Base-by-base conservation (phyloP, 768 basidiomycete genomes). In the Dendrothele bispora region DNA sequence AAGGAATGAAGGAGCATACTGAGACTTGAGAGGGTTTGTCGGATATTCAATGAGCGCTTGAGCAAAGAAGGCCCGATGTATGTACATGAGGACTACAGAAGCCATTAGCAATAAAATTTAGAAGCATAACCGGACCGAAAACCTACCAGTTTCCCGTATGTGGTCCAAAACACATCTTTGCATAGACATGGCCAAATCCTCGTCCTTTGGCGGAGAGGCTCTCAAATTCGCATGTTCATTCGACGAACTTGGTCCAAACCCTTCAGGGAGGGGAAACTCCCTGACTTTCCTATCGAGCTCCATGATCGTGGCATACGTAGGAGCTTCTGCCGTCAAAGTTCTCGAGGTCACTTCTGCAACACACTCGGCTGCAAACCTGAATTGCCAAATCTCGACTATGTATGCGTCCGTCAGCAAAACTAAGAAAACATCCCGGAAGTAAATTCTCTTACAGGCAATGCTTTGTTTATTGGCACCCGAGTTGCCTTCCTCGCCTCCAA, bases 21-120 rank as follows among this genome's bases (percentile, higher is more conserved):
- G 61, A 52, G 82, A 84, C 61, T 82, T 80, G 34, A 87, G 69
- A 0, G 86, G 85, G 60, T 87, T 84, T 22, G 65, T 62, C 0
- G 86, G 84, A 29, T 81, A 74, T 48, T 87, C 83, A 21, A 83
- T 79, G 53, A 87, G 78, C 3, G 85, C 85, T 56, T 83, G 82
- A 1, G 85, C 84, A 50, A 87, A 86, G 69, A 84, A 88, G 48
- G 74, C 74, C 21, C 84, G 74, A 55, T 84, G 83, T 26, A 86
- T 76, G 58, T 82, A 82, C 58, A 84, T 69, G 15, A 84, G 67
- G 18, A 81, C 83, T 83, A 42, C n/a, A n/a, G 1, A 11, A 7
- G 17, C 22, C 18, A 39, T 21, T 48, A 37, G n/a, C n/a, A 22
- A 21, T 17, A 25, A 21, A 14, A 17, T 28, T 25, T 12, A 18